These are phyloP conservation scores for Cubamyces sp. DNA, from an alignment of 768 basidiomycete species.

Conservation along the genomic window DNA sequence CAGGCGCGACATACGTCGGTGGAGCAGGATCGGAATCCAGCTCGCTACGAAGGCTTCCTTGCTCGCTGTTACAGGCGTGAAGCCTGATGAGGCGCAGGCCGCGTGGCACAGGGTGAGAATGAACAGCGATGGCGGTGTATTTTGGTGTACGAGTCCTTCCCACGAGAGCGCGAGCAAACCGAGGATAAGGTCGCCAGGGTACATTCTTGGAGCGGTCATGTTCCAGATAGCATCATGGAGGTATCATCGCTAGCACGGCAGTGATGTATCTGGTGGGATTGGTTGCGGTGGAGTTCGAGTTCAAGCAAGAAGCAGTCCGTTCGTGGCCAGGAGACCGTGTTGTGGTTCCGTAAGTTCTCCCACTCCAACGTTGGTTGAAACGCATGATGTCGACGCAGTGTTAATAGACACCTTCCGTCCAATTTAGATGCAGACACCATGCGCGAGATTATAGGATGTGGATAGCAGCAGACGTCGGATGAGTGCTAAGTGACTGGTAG, in stretches of 20 bases:
- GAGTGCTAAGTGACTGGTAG: too few species aligned
- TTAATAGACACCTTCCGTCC: too few species aligned
- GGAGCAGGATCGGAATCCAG: constrained; percentile 17
- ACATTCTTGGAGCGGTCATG: neutral
- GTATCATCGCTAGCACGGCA: too few species aligned
- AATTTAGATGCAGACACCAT: too few species aligned
- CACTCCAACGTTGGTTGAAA: too few species aligned
- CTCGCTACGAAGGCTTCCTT: constrained; percentile 3
- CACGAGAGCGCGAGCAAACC: constrained; percentile 17
- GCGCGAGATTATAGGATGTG: too few species aligned
- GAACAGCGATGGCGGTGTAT: constrained; percentile 9
- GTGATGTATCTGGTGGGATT: neutral
- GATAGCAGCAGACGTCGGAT: too few species aligned
- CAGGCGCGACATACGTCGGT: constrained; percentile 6
- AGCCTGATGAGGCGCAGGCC: constrained; percentile 15
- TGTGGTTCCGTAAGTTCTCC: too few species aligned
- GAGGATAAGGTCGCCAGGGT: constrained; percentile 17
- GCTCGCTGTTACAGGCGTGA: constrained; percentile 5
- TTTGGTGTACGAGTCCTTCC: constrained; percentile 12
- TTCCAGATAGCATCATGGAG: neutral
- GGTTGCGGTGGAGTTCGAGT: neutral
- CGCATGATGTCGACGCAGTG: too few species aligned
- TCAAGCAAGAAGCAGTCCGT: too few species aligned
- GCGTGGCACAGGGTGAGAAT: constrained; percentile 25
- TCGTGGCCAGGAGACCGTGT: too few species aligned